These are phyloP conservation scores for Dactylellina haptotyla DNA, from an alignment of 2,329 filamentous ascomycete species.

Conservation along the genomic window DNA sequence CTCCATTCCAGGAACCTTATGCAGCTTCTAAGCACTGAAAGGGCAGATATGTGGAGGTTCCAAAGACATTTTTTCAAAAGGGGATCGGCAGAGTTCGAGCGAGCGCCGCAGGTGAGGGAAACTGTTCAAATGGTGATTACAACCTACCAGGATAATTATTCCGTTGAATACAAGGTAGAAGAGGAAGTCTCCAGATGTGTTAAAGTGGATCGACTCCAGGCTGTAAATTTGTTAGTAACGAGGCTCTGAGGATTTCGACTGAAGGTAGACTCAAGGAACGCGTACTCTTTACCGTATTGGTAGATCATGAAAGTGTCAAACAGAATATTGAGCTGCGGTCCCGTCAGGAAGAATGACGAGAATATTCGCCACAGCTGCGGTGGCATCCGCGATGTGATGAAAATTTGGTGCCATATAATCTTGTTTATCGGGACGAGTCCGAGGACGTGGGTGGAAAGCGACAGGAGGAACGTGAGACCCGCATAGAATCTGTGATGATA, in stretches of 20 bases:
- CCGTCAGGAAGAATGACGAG: slow-evolving; percentile 45
- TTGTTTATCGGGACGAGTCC: slow-evolving; percentile 18
- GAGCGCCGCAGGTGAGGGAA: neutral
- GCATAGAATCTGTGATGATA: slow-evolving; percentile 33
- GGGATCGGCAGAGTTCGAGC: neutral
- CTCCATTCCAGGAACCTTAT: slow-evolving; percentile 55
- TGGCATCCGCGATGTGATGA: slow-evolving; percentile 41
- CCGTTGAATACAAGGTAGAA: slow-evolving; percentile 46
- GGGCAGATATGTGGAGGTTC: slow-evolving; percentile 54
- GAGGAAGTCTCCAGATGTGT: slow-evolving; percentile 43
- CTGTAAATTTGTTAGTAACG: slow-evolving; percentile 12
- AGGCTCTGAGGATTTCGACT: neutral
- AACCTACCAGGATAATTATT: slow-evolving; percentile 41
- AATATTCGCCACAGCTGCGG: slow-evolving; percentile 47
- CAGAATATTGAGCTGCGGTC: slow-evolving; percentile 16
- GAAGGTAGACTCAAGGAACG: neutral
- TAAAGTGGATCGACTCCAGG: slow-evolving; percentile 31
- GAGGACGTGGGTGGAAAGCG: slow-evolving; percentile 23
- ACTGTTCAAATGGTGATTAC: neutral
- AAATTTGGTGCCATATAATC: slow-evolving; percentile 38
- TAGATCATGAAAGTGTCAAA: slow-evolving; percentile 46
- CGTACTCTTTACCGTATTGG: slow-evolving; percentile 48
- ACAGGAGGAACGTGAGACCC: slow-evolving; percentile 27
- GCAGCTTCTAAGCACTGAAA: slow-evolving; percentile 55
- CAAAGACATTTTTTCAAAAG: neutral